Percentiles rank a stretch among this genome's conserved stretches.
phyloP scores from a whole-genome alignment of 148 eudicot genomes.

The Camellia granthamiana region DNA sequence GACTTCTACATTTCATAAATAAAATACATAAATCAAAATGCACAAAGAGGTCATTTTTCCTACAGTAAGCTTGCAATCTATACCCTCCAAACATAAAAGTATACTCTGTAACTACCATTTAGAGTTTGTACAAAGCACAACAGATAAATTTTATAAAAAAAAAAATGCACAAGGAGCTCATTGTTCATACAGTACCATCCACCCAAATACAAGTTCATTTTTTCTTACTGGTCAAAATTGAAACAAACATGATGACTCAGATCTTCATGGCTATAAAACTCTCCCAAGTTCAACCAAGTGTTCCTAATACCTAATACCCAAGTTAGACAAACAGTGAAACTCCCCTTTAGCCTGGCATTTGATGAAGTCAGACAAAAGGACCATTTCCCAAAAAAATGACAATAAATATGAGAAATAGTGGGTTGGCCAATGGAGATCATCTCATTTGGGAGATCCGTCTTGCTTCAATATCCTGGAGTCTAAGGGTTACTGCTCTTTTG shows the following conservation, averaged over 20 bases:
- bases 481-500: constrained; percentile 85
- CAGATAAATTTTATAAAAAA: background rate
- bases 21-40: too few species aligned
- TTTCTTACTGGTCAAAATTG: background rate
- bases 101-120: background rate
- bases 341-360: background rate
- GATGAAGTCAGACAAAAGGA: background rate
- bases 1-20: too few species aligned
- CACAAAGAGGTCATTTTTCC: too few species aligned
- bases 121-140: background rate
- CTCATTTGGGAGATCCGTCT: constrained; percentile 32
- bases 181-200: background rate
- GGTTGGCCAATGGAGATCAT: constrained; percentile 19
- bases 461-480: constrained; percentile 86
- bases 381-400: background rate
- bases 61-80: too few species aligned
- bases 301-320: background rate
- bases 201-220: background rate
- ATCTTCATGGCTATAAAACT: background rate
- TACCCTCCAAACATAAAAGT: background rate
- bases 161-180: background rate
- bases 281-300: background rate
- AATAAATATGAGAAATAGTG: background rate
- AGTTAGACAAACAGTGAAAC: background rate
- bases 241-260: background rate